phyloP scores from a whole-genome alignment of 345 rosid genomes.

The Salix dunnii region DNA sequence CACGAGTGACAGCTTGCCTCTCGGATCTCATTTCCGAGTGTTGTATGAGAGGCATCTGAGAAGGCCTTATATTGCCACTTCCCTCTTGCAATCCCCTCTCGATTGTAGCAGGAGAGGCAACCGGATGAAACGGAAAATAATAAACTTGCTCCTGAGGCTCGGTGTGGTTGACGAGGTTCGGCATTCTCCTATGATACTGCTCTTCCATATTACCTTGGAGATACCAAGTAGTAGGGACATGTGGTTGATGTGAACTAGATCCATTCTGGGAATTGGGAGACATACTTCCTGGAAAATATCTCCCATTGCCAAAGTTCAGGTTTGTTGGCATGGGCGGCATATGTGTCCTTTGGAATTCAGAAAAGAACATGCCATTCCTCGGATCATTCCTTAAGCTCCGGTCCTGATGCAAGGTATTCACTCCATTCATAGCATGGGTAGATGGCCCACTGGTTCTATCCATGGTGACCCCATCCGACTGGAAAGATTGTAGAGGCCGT shows the following conservation, averaged over 20 bases:
- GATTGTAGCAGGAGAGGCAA: neutral
- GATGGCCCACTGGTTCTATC: neutral
- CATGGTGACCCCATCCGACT: neutral
- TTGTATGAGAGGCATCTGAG: neutral
- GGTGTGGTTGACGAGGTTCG: neutral
- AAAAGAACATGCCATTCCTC: neutral
- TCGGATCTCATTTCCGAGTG: neutral
- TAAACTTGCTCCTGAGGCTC: neutral
- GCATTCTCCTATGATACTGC: slow-evolving; percentile 1
- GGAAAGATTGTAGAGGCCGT: neutral
- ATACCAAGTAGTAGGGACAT: neutral
- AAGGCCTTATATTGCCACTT: slow-evolving; percentile 2
- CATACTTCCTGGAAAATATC: slow-evolving; percentile 7
- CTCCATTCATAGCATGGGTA: neutral
- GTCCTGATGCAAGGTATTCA: neutral
- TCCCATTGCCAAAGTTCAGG: slow-evolving; percentile 3
- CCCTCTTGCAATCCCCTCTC: slow-evolving; percentile 5
- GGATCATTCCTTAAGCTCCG: neutral
- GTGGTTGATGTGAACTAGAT: neutral
- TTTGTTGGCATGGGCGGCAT: neutral
- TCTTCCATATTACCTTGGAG: neutral
- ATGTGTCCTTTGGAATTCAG: neutral
- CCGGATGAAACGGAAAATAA: neutral
- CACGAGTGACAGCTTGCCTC: slow-evolving; percentile 2
- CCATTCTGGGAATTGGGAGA: neutral